Evolutionary conservation across 768 basidiomycete genomes (phyloP).

Genomic region (Amanita muscaria): DNA sequence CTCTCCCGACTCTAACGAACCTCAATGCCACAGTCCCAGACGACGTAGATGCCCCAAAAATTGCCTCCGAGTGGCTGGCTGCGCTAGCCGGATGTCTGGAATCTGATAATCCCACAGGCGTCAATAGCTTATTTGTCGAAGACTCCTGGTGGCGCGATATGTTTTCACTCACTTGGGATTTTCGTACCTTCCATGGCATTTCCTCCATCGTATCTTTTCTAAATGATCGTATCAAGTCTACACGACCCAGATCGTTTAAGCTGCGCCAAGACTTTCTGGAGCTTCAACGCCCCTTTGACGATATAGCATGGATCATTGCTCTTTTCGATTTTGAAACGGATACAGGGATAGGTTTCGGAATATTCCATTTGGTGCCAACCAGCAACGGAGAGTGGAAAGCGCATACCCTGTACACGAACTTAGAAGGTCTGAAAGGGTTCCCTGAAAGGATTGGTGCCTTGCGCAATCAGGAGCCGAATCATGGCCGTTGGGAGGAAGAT

Average conservation of each 20-base stretch:
- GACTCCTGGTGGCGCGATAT: conserved; percentile 40
- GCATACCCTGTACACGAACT: conserved; percentile 40
- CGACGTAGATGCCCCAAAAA: conserved; percentile 10
- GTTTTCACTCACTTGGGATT: conserved; percentile 37
- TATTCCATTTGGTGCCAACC: conserved; percentile 38
- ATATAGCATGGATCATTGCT: conserved; percentile 38
- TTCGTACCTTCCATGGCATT: conserved; percentile 36
- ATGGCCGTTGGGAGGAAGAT: conserved; percentile 40
- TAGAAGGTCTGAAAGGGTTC: conserved; percentile 36
- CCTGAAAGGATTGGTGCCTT: conserved; percentile 35
- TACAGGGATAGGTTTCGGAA: conserved; percentile 32
- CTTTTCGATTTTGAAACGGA: conserved; percentile 38
- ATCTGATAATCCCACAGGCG: conserved; percentile 12
- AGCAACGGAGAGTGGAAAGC: conserved; percentile 37
- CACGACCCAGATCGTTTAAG: conserved; percentile 22
- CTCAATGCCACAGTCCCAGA: conserved; percentile 12
- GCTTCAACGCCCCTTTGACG: conserved; percentile 26
- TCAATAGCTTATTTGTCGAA: conserved; percentile 23
- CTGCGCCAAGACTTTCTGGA: conserved; percentile 22
- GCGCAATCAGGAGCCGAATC: conserved; percentile 29
- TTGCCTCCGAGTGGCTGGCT: conserved; percentile 17
- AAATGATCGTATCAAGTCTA: conserved; percentile 24
- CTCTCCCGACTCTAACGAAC: conserved; percentile 17
- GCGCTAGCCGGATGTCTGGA: conserved; percentile 13
- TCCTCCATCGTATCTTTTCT: conserved; percentile 36